These are phyloP conservation scores for Phyllosticta citriasiana DNA, from an alignment of 2,329 filamentous ascomycete species.

Conservation along the genomic window DNA sequence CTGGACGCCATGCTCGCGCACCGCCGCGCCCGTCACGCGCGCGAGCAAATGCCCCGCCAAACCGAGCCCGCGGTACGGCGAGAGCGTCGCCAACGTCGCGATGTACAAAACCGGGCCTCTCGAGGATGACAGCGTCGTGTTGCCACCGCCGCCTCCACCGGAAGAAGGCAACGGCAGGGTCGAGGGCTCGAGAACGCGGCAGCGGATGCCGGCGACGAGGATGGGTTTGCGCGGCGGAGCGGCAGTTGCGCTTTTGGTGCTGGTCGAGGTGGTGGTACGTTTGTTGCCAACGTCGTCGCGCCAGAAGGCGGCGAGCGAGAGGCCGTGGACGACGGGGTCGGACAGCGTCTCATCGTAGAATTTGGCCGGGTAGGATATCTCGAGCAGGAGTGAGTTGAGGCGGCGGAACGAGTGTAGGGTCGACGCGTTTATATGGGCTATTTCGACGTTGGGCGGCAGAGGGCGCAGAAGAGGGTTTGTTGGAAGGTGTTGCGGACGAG, in stretches of 20 bases:
- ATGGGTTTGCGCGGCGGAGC: conserved; percentile 17
- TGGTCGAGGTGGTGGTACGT: neutral
- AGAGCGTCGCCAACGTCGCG: conserved; percentile 49
- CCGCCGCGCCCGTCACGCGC: conserved; percentile 35
- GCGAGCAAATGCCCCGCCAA: conserved; percentile 47
- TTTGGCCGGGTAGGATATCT: conserved; percentile 49
- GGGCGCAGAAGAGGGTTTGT: conserved; percentile 16
- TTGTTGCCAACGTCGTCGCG: conserved; percentile 25
- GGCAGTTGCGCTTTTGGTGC: neutral
- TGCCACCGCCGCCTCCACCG: neutral
- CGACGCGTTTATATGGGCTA: conserved; percentile 42
- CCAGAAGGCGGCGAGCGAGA: conserved; percentile 53
- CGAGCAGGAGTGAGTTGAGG: conserved; percentile 48
- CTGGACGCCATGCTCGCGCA: conserved; percentile 40
- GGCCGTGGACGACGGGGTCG: conserved; percentile 40
- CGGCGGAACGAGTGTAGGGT: conserved; percentile 48
- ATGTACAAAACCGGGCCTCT: conserved; percentile 43
- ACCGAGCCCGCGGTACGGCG: conserved; percentile 48
- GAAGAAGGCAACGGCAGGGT: conserved; percentile 1
- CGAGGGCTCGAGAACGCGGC: conserved; percentile 30
- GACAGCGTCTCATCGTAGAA: conserved; percentile 53
- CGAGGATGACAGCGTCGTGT: neutral
- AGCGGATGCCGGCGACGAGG: conserved; percentile 39
- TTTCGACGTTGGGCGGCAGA: conserved; percentile 40
- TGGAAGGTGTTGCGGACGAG: neutral